Evolutionary conservation across 2,329 filamentous ascomycete genomes (phyloP), one percentile per base, ranked within the genome.

Genomic region (Ilyonectria destructans): DNA sequence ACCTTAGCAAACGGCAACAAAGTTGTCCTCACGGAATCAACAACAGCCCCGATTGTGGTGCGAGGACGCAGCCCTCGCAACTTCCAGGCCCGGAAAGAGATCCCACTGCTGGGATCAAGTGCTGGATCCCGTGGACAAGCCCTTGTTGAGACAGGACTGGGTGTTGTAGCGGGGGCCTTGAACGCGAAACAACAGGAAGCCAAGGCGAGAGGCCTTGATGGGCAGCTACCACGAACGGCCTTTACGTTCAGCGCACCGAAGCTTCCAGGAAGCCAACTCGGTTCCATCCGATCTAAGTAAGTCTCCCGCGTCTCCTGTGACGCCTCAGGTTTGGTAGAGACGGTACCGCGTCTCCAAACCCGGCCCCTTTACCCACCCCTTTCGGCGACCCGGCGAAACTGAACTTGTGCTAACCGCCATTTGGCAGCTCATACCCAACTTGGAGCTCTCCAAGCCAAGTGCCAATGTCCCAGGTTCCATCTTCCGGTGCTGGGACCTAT

Each of bases 11-110:
- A 94, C 68, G 94, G 94, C n/a, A 88, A 87, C 37, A 97, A 95
- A 80, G 88, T 94, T 37, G 88, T 94, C 8, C 87, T 98, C 58
- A 93, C 92, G 58, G 95, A 98, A 81, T 91, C 94, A 17, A 91
- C 91, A 33, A 98, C 96, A 0, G 93, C 94, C 1, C 94, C 96
- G 2, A 96, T 98, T 74, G 97, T 98, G 62, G 96, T 98, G 33
- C 92, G 96, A 69, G 96, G 96, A 40, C 90, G 96, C 75, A 98
- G 95, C 80, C 96, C 96, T 4, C 89, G 96, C 43, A 98, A 98
- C 81, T 98, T 98, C 80, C 95, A 97, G 80, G 93, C 95, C 10
- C 89, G 96, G 59, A 98, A 97, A 80, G 96, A 98, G 80, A 92
- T 97, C 68, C 95, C 96, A 2, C 87, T 98, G 54, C 88, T 94